phyloP scores from a whole-genome alignment of 805 yeast species.

The Komagataella pseudopastoris region DNA sequence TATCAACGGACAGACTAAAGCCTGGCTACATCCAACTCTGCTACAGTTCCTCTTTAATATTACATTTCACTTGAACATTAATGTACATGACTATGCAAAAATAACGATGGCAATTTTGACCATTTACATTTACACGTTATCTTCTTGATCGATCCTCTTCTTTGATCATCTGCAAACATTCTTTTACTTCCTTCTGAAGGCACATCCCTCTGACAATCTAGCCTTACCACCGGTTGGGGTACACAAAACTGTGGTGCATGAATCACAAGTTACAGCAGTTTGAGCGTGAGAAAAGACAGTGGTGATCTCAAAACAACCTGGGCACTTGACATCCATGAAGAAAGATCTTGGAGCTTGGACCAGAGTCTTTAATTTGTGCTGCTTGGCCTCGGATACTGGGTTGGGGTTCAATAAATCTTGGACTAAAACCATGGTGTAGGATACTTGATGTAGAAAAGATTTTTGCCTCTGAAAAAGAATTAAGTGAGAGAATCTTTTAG shows the following conservation, averaged over 20 bases:
- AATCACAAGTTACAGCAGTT: conserved; percentile 99
- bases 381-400: conserved; percentile 91
- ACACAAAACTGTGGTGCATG: conserved; percentile 96
- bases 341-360: conserved; percentile 97
- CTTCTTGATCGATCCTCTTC: background rate
- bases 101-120: background rate
- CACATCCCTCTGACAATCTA: conserved; percentile 97
- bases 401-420: conserved; percentile 98
- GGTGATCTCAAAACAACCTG: conserved; percentile 98
- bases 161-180: background rate
- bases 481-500: background rate
- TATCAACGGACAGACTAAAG: background rate
- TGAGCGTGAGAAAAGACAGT: conserved; percentile 99
- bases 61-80: background rate
- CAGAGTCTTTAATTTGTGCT: conserved; percentile 95
- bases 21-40: background rate
- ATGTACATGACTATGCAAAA: background rate
- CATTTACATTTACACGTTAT: background rate
- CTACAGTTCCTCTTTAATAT: background rate
- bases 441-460: background rate
- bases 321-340: conserved; percentile 99
- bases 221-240: conserved; percentile 99
- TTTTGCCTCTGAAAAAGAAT: background rate
- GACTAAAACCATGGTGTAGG: conserved; percentile 71
- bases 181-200: conserved; percentile 95